Conservation (phyloP, 306 rosid species). For the cucumber (Cucumis sativus) region Cucumber_9930_V3 NC_026659.2:31410501-31411000, state of each 20-base stretch:
- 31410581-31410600: constrained; percentile 35
- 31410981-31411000: constrained; percentile 27
- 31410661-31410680: constrained; percentile 28
- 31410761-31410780: constrained; percentile 45
- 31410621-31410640: constrained; percentile 35
- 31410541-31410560: constrained; percentile 34
- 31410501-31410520: neutral
- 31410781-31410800: constrained; percentile 45
- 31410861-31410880: constrained; percentile 34
- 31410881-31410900: constrained; percentile 60
- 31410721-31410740: constrained; percentile 31
- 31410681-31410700: constrained; percentile 51
- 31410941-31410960: constrained; percentile 37
- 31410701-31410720: constrained; percentile 46
- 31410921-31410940: constrained; percentile 35
- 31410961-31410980: constrained; percentile 23
- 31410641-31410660: constrained; percentile 32
- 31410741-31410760: constrained; percentile 26
- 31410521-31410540: neutral
- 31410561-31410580: constrained; percentile 23
- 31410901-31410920: constrained; percentile 47
- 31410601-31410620: constrained; percentile 49
- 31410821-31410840: constrained; percentile 25
- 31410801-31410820: constrained; percentile 42
- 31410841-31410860: constrained; percentile 34